Conservation (phyloP, 257 asterid species). For the Apocynum venetum region DNA sequence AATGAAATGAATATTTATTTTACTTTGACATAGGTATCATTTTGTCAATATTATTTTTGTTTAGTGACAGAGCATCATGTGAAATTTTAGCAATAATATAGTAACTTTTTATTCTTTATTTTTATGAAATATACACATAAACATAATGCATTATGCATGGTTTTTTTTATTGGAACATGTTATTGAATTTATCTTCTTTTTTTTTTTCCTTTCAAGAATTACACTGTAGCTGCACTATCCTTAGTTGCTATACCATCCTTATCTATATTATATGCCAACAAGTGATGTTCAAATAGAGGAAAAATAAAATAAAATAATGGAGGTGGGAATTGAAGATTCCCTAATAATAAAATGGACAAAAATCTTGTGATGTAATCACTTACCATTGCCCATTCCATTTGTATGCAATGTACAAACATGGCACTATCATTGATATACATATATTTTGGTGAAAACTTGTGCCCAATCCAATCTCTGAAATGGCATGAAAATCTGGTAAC, state of each 20-base stretch:
- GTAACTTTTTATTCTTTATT: too few relatives aligned
- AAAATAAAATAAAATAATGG: background rate
- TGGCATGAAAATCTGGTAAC: background rate
- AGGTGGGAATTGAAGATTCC: constrained; percentile 1
- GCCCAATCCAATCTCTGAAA: constrained; percentile 8
- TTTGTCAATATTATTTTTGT: too few relatives aligned
- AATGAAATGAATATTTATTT: too few relatives aligned
- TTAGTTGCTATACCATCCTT: background rate
- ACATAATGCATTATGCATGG: background rate
- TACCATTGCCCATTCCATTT: background rate
- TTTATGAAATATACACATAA: background rate
- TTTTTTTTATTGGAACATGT: background rate
- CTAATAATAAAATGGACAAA: background rate
- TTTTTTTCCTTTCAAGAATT: background rate
- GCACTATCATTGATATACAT: constrained; percentile 10
- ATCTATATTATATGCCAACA: background rate
- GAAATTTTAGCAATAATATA: too few relatives aligned
- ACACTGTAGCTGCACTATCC: background rate
- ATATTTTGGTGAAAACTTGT: background rate
- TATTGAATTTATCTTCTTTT: background rate
- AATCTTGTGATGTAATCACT: background rate
- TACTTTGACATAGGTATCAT: too few relatives aligned
- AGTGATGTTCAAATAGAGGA: background rate
- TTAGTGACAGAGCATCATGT: too few relatives aligned
- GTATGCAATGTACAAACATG: background rate